These are phyloP conservation scores for Cubamyces sp. DNA, from an alignment of 768 basidiomycete genomes.

Conservation along the genomic window DNA sequence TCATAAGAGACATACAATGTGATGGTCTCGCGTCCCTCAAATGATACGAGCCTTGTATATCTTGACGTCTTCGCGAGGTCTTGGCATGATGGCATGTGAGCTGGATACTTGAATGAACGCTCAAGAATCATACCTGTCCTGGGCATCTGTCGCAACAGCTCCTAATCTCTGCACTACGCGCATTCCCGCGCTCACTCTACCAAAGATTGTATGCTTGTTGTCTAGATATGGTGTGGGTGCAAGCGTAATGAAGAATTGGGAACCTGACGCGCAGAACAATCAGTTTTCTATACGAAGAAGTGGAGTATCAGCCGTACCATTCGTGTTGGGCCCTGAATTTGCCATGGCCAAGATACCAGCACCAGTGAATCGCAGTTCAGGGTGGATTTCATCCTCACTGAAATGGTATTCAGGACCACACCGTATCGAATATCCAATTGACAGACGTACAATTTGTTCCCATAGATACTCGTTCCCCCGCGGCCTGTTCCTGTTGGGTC, in stretches of 20 bases:
- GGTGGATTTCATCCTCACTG: constrained; percentile 90
- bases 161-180: constrained; percentile 90
- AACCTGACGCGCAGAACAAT: constrained; percentile 56
- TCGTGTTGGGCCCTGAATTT: constrained; percentile 94
- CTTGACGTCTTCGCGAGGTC: constrained; percentile 82
- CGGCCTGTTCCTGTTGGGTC: constrained; percentile 96
- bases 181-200: constrained; percentile 90
- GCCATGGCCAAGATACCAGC: constrained; percentile 98
- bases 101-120: background rate
- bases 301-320: constrained; percentile 51
- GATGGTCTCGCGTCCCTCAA: constrained; percentile 5
- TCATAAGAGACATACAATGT: background rate
- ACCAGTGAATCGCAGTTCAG: constrained; percentile 91
- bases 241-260: constrained; percentile 92
- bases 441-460: constrained; percentile 76
- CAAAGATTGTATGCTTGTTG: constrained; percentile 87
- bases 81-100: constrained; percentile 23
- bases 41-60: constrained; percentile 73
- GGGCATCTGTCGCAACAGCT: constrained; percentile 85
- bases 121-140: constrained; percentile 68
- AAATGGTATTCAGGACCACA: background rate
- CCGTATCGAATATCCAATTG: background rate
- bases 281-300: background rate
- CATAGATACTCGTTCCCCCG: constrained; percentile 89
- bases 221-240: constrained; percentile 84